Evolutionary conservation across 2,329 filamentous ascomycete genomes (phyloP).

Genomic region (Diplocarpon rosae): DNA sequence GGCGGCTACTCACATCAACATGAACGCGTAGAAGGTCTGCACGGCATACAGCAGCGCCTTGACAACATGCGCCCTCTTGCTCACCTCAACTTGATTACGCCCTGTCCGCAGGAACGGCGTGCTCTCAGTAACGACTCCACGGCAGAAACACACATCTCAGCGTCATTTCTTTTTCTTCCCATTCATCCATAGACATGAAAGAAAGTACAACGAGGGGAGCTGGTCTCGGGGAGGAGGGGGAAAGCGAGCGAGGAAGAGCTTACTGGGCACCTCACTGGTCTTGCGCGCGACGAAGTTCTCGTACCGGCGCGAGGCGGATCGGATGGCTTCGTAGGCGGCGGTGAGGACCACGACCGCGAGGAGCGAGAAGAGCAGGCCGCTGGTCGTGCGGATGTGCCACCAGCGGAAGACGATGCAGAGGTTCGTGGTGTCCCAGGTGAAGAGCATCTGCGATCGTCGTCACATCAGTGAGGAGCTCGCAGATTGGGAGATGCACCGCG

Average conservation of each 20-base stretch:
- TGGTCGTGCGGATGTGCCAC: conserved; percentile 72
- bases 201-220: background rate
- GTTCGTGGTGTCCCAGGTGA: conserved; percentile 88
- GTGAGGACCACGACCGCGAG: conserved; percentile 70
- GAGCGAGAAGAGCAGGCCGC: conserved; percentile 71
- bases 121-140: conserved; percentile 42
- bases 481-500: background rate
- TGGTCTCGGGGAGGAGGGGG: background rate
- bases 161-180: conserved; percentile 10
- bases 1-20: conserved; percentile 76
- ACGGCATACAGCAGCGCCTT: conserved; percentile 79
- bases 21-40: conserved; percentile 98
- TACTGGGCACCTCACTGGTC: conserved; percentile 22
- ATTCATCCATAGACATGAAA: background rate
- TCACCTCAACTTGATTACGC: conserved; percentile 50
- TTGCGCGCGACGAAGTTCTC: conserved; percentile 39
- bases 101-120: conserved; percentile 60
- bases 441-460: conserved; percentile 64
- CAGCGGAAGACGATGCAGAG: conserved; percentile 91
- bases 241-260: conserved; percentile 8
- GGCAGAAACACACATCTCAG: conserved; percentile 19
- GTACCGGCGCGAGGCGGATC: conserved; percentile 65
- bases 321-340: conserved; percentile 86
- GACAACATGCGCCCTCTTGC: conserved; percentile 61
- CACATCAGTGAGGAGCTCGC: background rate